Evolutionary conservation across 306 rosid genomes (phyloP), one percentile per base, ranked within the genome.

Genomic region (Chamaecrista fasciculata): DNA sequence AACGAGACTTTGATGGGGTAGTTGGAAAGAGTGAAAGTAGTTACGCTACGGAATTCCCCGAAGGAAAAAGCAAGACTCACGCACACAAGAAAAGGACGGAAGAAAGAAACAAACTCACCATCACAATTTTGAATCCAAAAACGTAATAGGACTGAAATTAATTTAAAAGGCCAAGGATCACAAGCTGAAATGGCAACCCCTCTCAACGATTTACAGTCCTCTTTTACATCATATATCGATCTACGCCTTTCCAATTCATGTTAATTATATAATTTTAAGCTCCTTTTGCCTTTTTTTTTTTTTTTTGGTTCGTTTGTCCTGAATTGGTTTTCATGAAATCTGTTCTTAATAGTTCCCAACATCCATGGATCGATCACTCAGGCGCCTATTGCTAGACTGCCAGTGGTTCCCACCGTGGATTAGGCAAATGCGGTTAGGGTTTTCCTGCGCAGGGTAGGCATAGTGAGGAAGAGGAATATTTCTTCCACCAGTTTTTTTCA

Each of bases 331-430:
- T 31, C 8, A 15, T 28, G 20, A 46, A 25, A 12, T 23, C 69
- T 19, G 53, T 49, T 69, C 72, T 28, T 43, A 48, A 44, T 55
- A 52, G 66, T 39, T 73, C 60, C 64, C 39, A 57, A 65, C 83
- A 51, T 55, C 72, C 73, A 53, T 6, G 67, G 67, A 25, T 28
- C 6, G 57, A 53, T 6, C 55, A 62, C 18, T 28, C 6, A 63
- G 46, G 28, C 69, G 20, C 50, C 24, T 65, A 51, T 25, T 31
- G 8, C 64, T 37, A 42, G 84, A 84, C 84, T 85, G 95, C 96
- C 97, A 87, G 78, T 85, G 84, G 64, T 85, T 90, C 42, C 95
- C 90, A 83, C 77, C 72, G 81, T 89, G 89, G 19, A 86, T 76
- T 48, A 87, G 90, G 66, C 85, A 84, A 18, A 53, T 16, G n/a